A percentile compares a stretch with the other conserved stretches of the same genome.
phyloP scores from a whole-genome alignment of 2,329 filamentous ascomycete genomes.

The Balansia obtecta region DNA sequence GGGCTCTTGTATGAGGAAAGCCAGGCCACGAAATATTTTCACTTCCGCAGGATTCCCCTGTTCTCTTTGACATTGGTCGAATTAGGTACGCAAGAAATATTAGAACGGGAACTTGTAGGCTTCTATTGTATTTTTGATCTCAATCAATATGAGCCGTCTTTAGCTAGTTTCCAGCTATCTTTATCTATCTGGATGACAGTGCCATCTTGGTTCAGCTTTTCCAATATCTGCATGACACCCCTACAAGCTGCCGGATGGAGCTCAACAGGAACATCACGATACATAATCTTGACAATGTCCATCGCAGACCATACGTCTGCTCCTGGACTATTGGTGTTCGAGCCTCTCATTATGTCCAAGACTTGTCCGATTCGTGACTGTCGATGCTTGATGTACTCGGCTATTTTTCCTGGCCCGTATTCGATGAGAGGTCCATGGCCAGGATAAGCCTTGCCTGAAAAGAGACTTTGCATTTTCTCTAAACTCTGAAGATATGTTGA shows the following conservation, averaged over 20 bases:
- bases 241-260: constrained; percentile 65
- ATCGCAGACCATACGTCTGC: constrained; percentile 49
- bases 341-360: constrained; percentile 45
- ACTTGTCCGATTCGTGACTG: constrained; percentile 70
- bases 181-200: constrained; percentile 37
- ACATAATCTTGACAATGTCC: constrained; percentile 82
- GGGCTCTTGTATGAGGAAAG: no score
- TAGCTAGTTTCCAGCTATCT: constrained; percentile 16
- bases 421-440: constrained; percentile 74
- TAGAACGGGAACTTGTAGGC: neutral
- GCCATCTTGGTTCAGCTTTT: constrained; percentile 66
- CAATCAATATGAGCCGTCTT: constrained; percentile 13
- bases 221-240: constrained; percentile 66
- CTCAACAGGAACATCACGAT: constrained; percentile 62
- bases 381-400: constrained; percentile 75
- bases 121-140: neutral
- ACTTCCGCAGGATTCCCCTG: no score
- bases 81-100: neutral
- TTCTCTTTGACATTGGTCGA: no score
- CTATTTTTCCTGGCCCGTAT: constrained; percentile 57
- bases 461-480: constrained; percentile 52
- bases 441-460: constrained; percentile 64
- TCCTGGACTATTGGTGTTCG: constrained; percentile 14
- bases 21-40: no score
- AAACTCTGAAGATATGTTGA: constrained; percentile 55